Conservation (phyloP, 208 protist species). For the Leishmania gerbilli region DNA sequence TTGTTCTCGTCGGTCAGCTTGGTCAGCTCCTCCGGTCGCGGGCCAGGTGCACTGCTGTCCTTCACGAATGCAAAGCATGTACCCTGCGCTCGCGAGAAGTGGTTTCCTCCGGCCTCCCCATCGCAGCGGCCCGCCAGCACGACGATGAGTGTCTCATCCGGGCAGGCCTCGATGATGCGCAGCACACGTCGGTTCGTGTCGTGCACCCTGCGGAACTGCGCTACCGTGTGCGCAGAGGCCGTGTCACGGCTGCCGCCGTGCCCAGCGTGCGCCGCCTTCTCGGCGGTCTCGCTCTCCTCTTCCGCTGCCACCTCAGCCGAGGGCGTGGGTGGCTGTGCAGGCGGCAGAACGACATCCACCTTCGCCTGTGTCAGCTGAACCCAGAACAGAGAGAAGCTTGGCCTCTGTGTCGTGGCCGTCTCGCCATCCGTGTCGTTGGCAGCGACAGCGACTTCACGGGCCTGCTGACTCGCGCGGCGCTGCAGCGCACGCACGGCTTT, state of each 20-base stretch:
- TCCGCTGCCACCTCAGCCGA: background rate
- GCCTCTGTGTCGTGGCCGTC: background rate
- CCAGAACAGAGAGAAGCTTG: conserved; percentile 62
- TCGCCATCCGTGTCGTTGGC: background rate
- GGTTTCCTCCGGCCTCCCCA: conserved; percentile 40
- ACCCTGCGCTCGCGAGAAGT: conserved; percentile 55
- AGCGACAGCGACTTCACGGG: background rate
- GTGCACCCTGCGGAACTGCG: conserved; percentile 41
- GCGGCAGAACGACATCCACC: conserved; percentile 47
- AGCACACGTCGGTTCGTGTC: conserved; percentile 70
- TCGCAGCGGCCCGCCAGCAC: conserved; percentile 48
- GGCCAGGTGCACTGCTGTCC: conserved; percentile 51
- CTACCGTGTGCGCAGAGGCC: conserved; percentile 27
- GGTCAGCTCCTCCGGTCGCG: conserved; percentile 28
- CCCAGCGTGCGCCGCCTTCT: background rate
- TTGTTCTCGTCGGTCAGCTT: background rate
- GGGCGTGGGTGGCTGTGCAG: background rate
- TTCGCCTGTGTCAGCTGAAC: conserved; percentile 64
- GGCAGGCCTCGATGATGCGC: conserved; percentile 67
- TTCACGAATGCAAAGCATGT: conserved; percentile 82
- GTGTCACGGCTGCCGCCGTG: background rate
- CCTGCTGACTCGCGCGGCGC: conserved; percentile 22
- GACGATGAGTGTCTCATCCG: conserved; percentile 71
- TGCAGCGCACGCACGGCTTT: conserved; percentile 69
- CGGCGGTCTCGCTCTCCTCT: background rate